Percentiles rank a stretch among this genome's conserved stretches.
Evolutionary conservation across 2,329 filamentous ascomycete species (phyloP).

Genomic region (Daldinia sp.): DNA sequence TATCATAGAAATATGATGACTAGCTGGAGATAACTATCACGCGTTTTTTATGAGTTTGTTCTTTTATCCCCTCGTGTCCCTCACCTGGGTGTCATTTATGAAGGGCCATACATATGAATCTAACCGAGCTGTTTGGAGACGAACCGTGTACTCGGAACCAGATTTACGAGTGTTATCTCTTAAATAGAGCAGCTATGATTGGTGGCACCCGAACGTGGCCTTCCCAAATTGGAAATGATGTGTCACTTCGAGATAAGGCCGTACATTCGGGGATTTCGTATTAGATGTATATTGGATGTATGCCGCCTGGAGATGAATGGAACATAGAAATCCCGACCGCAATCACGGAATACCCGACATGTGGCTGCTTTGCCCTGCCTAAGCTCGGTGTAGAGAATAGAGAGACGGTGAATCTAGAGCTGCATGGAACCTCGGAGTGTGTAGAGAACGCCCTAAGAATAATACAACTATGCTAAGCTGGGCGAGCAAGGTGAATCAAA

Average conservation of each 20-base stretch:
- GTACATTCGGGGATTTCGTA: neutral
- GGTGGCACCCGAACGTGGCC: neutral
- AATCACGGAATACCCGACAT: neutral
- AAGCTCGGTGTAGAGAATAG: neutral
- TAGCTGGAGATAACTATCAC: neutral
- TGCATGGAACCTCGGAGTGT: neutral
- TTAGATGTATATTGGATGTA: neutral
- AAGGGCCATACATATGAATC: neutral
- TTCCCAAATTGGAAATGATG: constrained; percentile 27
- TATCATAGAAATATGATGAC: no score
- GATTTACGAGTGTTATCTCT: constrained; percentile 21
- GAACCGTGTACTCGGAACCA: neutral
- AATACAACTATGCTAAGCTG: neutral
- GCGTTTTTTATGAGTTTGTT: neutral
- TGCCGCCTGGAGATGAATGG: neutral
- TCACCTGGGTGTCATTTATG: neutral
- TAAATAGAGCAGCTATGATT: constrained; percentile 6
- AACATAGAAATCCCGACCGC: neutral
- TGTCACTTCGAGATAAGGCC: constrained; percentile 12
- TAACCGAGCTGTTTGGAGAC: neutral
- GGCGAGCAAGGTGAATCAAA: neutral
- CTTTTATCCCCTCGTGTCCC: neutral
- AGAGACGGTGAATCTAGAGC: no score
- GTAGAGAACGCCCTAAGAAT: neutral
- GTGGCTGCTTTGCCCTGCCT: neutral